Evolutionary conservation across 306 rosid genomes (phyloP), one percentile per base, ranked within the genome.

Genomic region (Citrullus amarus): DNA sequence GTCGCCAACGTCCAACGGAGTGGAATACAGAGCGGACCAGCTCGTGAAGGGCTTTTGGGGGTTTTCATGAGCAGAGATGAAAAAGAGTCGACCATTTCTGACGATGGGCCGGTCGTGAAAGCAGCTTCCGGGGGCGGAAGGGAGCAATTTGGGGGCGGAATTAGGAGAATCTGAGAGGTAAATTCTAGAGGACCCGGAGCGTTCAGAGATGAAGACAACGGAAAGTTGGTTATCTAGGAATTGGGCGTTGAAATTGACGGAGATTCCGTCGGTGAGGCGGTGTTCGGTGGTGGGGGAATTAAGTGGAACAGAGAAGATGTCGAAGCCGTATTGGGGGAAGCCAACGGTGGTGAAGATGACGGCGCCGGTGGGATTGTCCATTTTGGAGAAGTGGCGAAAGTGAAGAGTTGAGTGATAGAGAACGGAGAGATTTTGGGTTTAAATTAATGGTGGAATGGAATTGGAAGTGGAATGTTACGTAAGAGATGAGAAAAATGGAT

Each of bases 211-310:
- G 62, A 92, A 94, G 22, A 92, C 90, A 39, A 94, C 9, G 22
- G 78, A 75, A 4, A 58, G 78, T 20, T 77, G 22, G 30, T 79
- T 43, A 4, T 84, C 83, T 2, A 82, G 11, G 73, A 94, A 94
- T 9, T 92, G 96, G 28, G 91, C 93, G 6, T 94, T 94, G 88
- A 88, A 88, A 74, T 94, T 94, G 69, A 94, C 17, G 39, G 98
- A 94, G 51, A 63, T 18, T n/a, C 90, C 90, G 32, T 94, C 98
- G 20, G 97, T 82, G 87, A 90, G 89, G 54, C 84, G 86, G 74
- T 25, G 82, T 16, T 91, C 98, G 6, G 38, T 4, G 78, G 48
- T 51, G 50, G 34, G 69, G 3, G 43, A 58, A 8, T 41, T 48
- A 5, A 70, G 57, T 57, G 78, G 6, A 38, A 88, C 32, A 56